A percentile compares a stretch with the other conserved stretches of the same genome.
Evolutionary conservation across 345 rosid species (phyloP).

Genomic region (Nasturtium officinale): DNA sequence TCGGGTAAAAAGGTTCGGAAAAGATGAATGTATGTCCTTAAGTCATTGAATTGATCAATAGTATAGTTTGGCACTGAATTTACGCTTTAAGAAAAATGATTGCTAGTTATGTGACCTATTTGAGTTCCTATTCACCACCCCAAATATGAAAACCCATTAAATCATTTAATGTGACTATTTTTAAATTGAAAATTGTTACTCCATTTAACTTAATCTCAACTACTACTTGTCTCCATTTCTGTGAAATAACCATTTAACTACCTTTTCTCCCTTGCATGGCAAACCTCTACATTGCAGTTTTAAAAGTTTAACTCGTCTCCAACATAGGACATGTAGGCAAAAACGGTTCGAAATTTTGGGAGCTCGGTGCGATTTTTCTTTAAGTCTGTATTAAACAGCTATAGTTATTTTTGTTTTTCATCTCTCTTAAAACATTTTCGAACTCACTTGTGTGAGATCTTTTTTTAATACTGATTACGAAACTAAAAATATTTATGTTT

Average conservation of each 20-base stretch:
- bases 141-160: neutral
- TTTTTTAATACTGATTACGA: too few relatives aligned
- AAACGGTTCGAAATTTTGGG: neutral
- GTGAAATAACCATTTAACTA: neutral
- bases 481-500: too few relatives aligned
- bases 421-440: too few relatives aligned
- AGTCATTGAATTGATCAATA: neutral
- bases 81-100: neutral
- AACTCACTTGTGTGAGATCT: neutral
- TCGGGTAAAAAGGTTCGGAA: neutral
- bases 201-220: neutral
- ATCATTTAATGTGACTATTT: neutral
- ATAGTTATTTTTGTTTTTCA: neutral
- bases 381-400: too few relatives aligned
- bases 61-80: neutral
- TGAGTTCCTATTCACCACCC: constrained; percentile 5
- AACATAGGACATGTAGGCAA: neutral
- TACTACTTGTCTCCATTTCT: neutral
- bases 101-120: neutral
- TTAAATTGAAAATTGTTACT: neutral
- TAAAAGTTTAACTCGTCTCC: neutral
- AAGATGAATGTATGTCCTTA: neutral
- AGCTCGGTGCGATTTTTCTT: too few relatives aligned
- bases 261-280: neutral
- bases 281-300: neutral